These are phyloP conservation scores for Phlebiopsis gigantea DNA, from an alignment of 768 basidiomycete genomes.

Conservation along the genomic window DNA sequence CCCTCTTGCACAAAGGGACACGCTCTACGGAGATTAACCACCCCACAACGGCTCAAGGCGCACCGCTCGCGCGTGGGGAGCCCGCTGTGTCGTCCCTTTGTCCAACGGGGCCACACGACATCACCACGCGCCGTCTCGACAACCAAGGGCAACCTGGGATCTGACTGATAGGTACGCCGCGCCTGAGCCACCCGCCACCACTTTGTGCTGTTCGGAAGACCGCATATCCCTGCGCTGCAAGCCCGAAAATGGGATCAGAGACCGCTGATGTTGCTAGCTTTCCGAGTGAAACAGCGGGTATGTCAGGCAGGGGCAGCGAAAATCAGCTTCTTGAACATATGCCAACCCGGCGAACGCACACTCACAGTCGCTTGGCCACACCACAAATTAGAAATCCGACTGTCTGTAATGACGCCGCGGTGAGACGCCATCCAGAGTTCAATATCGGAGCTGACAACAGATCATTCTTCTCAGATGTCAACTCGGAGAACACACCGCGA, in stretches of 20 bases:
- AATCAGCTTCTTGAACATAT: not conserved
- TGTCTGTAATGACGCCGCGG: not conserved
- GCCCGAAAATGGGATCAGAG: not conserved
- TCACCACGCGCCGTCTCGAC: not conserved
- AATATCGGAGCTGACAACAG: not conserved
- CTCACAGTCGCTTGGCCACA: not conserved
- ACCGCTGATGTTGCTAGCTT: not conserved
- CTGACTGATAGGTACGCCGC: not conserved
- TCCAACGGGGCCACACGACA: not conserved
- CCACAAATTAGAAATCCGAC: not conserved
- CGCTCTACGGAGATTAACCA: constrained; percentile 5
- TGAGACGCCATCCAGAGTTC: not conserved
- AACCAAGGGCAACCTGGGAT: not conserved
- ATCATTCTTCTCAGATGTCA: not conserved
- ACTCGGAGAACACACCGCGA: not conserved
- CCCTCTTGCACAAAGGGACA: not conserved
- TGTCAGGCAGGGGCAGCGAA: not conserved
- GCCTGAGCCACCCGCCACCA: not conserved
- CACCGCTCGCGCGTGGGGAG: not conserved
- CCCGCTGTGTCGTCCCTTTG: constrained; percentile 1
- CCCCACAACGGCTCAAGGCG: not conserved
- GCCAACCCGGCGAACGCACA: not conserved
- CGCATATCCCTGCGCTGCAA: not conserved
- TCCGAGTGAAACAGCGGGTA: not conserved
- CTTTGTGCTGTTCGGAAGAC: too few species aligned